These are phyloP conservation scores for Fragaria nilgerrensis DNA, from an alignment of 306 rosid genomes.

Conservation along the genomic window DNA sequence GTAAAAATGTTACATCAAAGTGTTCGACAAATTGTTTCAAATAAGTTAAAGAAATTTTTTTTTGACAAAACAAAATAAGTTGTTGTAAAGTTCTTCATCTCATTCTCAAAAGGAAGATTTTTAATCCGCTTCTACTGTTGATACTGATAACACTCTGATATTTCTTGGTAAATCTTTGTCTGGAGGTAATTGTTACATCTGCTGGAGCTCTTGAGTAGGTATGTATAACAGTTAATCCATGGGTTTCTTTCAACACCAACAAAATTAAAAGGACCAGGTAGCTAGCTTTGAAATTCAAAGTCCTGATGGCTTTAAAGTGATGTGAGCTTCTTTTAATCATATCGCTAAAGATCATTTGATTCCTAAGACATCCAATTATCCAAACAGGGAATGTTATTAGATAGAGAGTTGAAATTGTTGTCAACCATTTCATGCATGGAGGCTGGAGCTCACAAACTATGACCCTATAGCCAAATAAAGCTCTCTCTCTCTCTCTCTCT, in stretches of 20 bases:
- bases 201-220: neutral
- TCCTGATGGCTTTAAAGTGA: neutral
- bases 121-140: neutral
- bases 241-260: neutral
- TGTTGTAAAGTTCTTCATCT: neutral
- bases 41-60: neutral
- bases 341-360: neutral
- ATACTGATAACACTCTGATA: neutral
- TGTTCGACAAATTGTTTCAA: neutral
- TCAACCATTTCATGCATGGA: neutral
- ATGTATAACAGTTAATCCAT: neutral
- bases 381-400: neutral
- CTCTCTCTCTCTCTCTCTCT: slow-evolving; percentile 1
- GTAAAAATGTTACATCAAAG: neutral
- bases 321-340: neutral
- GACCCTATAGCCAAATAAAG: neutral
- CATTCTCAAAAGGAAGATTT: neutral
- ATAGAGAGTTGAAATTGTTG: neutral
- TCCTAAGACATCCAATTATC: neutral
- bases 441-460: neutral
- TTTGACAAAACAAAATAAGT: neutral
- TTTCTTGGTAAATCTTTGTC: neutral
- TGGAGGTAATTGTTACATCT: neutral
- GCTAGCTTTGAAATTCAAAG: neutral
- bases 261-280: neutral